Evolutionary conservation across 331 rosid species (phyloP), one percentile per base, ranked within the genome.

Genomic region (Pyrus hybrid): DNA sequence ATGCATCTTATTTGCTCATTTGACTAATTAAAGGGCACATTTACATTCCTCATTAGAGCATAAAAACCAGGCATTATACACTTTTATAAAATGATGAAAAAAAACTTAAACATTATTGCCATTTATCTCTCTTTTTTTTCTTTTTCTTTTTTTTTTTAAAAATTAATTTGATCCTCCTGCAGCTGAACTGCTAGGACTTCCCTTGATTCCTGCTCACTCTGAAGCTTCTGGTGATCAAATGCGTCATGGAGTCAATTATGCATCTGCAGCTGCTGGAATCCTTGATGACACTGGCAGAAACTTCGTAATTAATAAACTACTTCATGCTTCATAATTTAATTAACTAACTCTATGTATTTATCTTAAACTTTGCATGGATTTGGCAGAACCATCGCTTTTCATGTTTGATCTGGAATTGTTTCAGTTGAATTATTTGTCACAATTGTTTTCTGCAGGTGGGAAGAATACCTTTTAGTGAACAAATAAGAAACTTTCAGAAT

Each of bases 261-360:
- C 97, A 56, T 93, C 98, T 2, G 98, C 98, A 3, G 98, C 98
- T 5, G 92, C 97, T 3, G 98, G 98, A 82, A 93, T 93, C 75
- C 95, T 93, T 49, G 98, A 90, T 68, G 70, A 20, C 70, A 91
- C 98, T 1, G 98, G 98, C 85, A 75, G 93, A 78, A 93, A 93
- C 86, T 93, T 93, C 69, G 97, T 93, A 76, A 60, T 88, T 68
- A 22, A 17, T 25, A 18, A 23, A 25, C 68, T 4, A 32, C 14
- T 29, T 29, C 68, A 73, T 64, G n/a, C 54, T 21, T 49, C 32
- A 47, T 0, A 29, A 14, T 61, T 6, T 61, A 56, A 56, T 3
- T 56, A 56, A n/a, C 60, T 54, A 45, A 20, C 62, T n/a, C 13
- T 20, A 11, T 61, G 1, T 25, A 14, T 62, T 62, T 62, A 25